Conservation (phyloP, 495 filamentous ascomycete genomes). For the Aspergillus cristatus region DNA sequence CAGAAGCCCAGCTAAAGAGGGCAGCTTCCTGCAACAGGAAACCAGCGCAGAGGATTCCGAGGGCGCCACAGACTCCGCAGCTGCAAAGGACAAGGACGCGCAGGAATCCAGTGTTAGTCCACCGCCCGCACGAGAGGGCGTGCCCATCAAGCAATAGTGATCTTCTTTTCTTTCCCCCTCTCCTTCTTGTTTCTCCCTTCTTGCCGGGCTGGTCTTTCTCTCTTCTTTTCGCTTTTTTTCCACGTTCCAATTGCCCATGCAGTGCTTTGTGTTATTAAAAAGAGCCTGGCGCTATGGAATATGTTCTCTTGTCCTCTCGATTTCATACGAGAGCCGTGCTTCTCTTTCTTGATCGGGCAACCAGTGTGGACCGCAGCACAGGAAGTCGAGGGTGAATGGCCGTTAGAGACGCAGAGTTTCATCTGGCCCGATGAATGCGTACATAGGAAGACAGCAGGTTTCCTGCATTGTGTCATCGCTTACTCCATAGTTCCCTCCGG, state of each 20-base stretch:
- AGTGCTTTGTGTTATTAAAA: constrained; percentile 24
- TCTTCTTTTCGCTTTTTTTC: no score
- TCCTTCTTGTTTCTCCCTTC: background rate
- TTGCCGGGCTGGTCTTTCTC: no score
- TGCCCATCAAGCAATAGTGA: constrained; percentile 52
- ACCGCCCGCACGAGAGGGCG: constrained; percentile 41
- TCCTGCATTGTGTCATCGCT: no score
- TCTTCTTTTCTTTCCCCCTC: constrained; percentile 3
- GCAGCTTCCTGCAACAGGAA: constrained; percentile 69
- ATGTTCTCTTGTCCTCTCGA: constrained; percentile 6
- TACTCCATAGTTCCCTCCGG: no score
- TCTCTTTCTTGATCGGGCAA: no score
- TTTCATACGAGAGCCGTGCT: constrained; percentile 6
- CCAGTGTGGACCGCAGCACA: no score
- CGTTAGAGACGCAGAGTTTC: no score
- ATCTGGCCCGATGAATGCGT: no score
- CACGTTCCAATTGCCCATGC: background rate
- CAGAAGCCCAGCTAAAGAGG: constrained; percentile 80
- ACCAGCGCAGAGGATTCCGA: constrained; percentile 63
- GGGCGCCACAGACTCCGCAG: constrained; percentile 8
- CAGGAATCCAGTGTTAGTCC: constrained; percentile 37
- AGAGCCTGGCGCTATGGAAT: constrained; percentile 36
- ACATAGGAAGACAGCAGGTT: no score
- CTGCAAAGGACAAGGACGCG: constrained; percentile 23
- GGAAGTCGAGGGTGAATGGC: no score